Conservation (phyloP, 345 rosid genomes). For the Pugionium dolabratum region DNA sequence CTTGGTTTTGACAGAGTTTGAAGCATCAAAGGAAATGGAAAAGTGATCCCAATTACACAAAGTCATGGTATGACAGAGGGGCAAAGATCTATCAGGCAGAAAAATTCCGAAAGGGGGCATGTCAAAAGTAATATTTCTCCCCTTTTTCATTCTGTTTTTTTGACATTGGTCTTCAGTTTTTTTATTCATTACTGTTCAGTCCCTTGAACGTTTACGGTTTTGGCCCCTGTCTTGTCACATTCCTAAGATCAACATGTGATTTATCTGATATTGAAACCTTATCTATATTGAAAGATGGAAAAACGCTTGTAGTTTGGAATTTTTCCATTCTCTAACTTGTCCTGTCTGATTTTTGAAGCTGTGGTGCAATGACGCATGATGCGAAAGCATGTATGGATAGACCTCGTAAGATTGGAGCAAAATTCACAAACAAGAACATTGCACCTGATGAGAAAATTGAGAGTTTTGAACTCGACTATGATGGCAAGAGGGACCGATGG, state of each 20-base stretch:
- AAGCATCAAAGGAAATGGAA: slow-evolving; percentile 91
- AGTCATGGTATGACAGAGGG: slow-evolving; percentile 72
- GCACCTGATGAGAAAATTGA: slow-evolving; percentile 92
- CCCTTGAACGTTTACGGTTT: background rate
- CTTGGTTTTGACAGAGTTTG: slow-evolving; percentile 47
- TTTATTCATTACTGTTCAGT: background rate
- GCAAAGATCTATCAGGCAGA: slow-evolving; percentile 72
- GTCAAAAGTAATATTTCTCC: slow-evolving; percentile 55
- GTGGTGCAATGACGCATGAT: slow-evolving; percentile 90
- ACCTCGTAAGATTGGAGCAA: slow-evolving; percentile 75
- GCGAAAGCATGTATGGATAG: slow-evolving; percentile 78
- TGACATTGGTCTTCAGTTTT: background rate
- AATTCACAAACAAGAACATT: slow-evolving; percentile 69
- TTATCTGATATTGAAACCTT: background rate
- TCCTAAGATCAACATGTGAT: background rate
- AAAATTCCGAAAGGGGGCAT: slow-evolving; percentile 73
- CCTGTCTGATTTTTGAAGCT: slow-evolving; percentile 41
- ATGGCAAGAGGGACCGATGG: slow-evolving; percentile 91
- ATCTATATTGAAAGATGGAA: too few relatives aligned
- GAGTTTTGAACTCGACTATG: slow-evolving; percentile 80
- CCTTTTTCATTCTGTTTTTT: background rate
- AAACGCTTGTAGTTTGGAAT: too few relatives aligned
- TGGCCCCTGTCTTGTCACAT: background rate
- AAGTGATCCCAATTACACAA: slow-evolving; percentile 73
- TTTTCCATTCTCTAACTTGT: slow-evolving; percentile 15